These are phyloP conservation scores for Entomortierella chlamydospora DNA, from an alignment of 192 early-diverging fungal genomes.

Conservation along the genomic window DNA sequence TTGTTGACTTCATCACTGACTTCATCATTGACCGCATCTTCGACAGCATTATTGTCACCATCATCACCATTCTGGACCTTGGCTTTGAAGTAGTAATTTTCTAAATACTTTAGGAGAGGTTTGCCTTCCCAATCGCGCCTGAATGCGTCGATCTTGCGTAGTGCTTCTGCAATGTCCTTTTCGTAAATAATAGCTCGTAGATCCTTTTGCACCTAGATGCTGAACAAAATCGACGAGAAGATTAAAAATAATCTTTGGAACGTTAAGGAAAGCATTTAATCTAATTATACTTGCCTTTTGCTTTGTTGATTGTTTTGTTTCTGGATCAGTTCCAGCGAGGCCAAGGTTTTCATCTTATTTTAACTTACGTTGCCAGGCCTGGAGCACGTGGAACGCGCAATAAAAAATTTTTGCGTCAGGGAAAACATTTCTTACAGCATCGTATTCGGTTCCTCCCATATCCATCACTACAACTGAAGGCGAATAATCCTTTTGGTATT, in stretches of 20 bases:
- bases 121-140: neutral
- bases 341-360: neutral
- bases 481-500: neutral
- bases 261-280: no score
- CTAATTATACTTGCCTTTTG: neutral
- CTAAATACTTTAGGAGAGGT: neutral
- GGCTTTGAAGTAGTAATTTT: neutral
- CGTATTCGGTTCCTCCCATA: neutral
- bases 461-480: neutral
- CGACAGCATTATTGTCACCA: no score
- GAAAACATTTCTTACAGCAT: neutral
- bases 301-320: neutral
- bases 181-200: neutral
- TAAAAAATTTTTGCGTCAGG: neutral
- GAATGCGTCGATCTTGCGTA: neutral
- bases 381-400: neutral
- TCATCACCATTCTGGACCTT: neutral
- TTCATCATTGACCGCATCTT: neutral
- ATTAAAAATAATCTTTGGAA: no score
- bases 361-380: neutral
- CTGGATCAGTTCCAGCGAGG: neutral
- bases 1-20: neutral
- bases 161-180: neutral
- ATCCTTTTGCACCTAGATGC: neutral
- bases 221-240: neutral